Conservation (phyloP, 2,329 filamentous ascomycete species). For the Ophiosphaerella narmari region DNA sequence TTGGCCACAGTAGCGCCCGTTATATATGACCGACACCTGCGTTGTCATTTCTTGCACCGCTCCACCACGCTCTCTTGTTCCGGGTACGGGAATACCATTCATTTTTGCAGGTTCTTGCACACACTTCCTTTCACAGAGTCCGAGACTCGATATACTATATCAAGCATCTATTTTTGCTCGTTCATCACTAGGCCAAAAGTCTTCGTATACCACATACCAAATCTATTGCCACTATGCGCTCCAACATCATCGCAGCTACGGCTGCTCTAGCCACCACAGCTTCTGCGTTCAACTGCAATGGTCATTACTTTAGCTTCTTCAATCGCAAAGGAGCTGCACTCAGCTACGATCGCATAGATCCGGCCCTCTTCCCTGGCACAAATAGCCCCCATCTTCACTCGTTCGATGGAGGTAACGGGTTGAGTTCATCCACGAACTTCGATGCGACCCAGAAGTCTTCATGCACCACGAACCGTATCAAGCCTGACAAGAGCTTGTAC, state of each 20-base stretch:
- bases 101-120: slow-evolving; percentile 23
- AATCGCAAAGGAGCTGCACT: slow-evolving; percentile 40
- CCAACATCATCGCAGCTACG: slow-evolving; percentile 31
- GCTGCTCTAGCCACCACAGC: slow-evolving; percentile 38
- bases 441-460: slow-evolving; percentile 32
- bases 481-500: slow-evolving; percentile 45
- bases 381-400: slow-evolving; percentile 44
- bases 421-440: slow-evolving; percentile 34
- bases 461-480: slow-evolving; percentile 45
- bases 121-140: slow-evolving; percentile 40
- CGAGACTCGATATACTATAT: slow-evolving; percentile 36
- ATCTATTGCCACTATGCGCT: slow-evolving; percentile 31
- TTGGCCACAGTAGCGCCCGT: slow-evolving; percentile 13
- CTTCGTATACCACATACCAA: not conserved
- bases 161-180: too few relatives aligned
- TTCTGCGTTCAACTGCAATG: slow-evolving; percentile 41
- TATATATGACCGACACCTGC: slow-evolving; percentile 25
- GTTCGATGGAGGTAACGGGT: slow-evolving; percentile 44
- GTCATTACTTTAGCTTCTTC: slow-evolving; percentile 48
- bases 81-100: slow-evolving; percentile 44
- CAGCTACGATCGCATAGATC: slow-evolving; percentile 44
- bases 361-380: slow-evolving; percentile 39
- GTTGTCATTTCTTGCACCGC: slow-evolving; percentile 17
- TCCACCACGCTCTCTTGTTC: slow-evolving; percentile 20
- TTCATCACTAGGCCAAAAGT: slow-evolving; percentile 5